Conservation (phyloP, 805 yeast genomes). For the Candida tammaniensis region DNA sequence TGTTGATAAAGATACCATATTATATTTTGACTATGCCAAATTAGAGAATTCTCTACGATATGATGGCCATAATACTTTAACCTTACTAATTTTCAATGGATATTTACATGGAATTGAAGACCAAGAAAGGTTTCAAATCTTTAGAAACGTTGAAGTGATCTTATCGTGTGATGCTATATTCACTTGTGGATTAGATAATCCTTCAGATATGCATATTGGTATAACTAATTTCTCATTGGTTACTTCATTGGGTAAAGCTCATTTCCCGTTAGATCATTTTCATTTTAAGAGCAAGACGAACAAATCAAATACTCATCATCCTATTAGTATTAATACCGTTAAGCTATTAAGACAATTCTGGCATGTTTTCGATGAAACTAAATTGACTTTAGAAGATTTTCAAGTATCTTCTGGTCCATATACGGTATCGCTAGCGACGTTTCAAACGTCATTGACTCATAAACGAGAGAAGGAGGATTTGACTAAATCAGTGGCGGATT, state of each 20-base stretch:
- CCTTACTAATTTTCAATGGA: conserved; percentile 21
- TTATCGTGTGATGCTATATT: conserved; percentile 20
- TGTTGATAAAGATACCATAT: conserved; percentile 9
- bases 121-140: conserved; percentile 16
- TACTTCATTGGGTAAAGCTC: conserved; percentile 17
- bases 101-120: conserved; percentile 16
- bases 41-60: conserved; percentile 17
- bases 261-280: conserved; percentile 17
- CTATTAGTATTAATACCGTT: conserved; percentile 8
- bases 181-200: conserved; percentile 12
- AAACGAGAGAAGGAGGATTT: conserved; percentile 11
- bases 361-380: conserved; percentile 12
- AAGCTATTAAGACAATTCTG: conserved; percentile 8
- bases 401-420: conserved; percentile 17
- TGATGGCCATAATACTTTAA: conserved; percentile 16
- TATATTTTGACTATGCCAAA: conserved; percentile 22
- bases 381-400: conserved; percentile 25
- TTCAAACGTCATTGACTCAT: conserved; percentile 16
- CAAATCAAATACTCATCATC: conserved; percentile 7
- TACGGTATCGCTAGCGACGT: conserved; percentile 18
- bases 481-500: conserved; percentile 8
- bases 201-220: conserved; percentile 9
- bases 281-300: conserved; percentile 1
- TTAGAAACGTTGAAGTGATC: conserved; percentile 24
- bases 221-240: conserved; percentile 15